Percentiles rank a stretch among this genome's conserved stretches.
phyloP scores from a whole-genome alignment of 2,329 filamentous ascomycete genomes.

The Geosmithia flava region DNA sequence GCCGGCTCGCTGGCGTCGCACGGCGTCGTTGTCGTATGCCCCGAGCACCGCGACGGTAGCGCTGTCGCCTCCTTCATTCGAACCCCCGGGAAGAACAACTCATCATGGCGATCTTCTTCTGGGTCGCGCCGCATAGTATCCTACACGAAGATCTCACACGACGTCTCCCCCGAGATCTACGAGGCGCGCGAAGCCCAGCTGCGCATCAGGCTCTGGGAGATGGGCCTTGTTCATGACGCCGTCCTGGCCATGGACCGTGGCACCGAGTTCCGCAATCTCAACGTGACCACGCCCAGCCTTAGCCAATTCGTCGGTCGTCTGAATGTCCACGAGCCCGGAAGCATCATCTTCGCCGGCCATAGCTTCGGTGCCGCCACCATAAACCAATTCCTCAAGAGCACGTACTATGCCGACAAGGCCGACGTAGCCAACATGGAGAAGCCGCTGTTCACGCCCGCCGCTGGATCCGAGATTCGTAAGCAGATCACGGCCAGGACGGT shows the following conservation, averaged over 20 bases:
- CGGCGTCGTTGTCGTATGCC: conserved; percentile 67
- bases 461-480: conserved; percentile 39
- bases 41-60: conserved; percentile 76
- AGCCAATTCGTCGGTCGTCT: conserved; percentile 47
- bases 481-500: conserved; percentile 60
- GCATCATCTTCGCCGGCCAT: conserved; percentile 66
- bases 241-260: conserved; percentile 54
- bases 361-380: conserved; percentile 68
- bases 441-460: conserved; percentile 48
- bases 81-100: conserved; percentile 35
- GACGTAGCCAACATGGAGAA: conserved; percentile 32
- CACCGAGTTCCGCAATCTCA: conserved; percentile 35
- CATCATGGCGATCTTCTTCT: conserved; percentile 7
- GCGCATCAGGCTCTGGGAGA: conserved; percentile 65
- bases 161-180: conserved; percentile 52
- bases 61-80: conserved; percentile 63
- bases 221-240: conserved; percentile 58
- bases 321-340: conserved; percentile 58
- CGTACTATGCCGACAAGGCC: conserved; percentile 49
- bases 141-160: conserved; percentile 47
- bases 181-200: conserved; percentile 58
- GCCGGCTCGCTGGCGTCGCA: conserved; percentile 69
- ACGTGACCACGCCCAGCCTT: conserved; percentile 36
- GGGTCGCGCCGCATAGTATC: conserved; percentile 21
- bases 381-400: conserved; percentile 67